Evolutionary conservation across 2,329 filamentous ascomycete species (phyloP).

Genomic region (Neopestalotiopsis clavispora): DNA sequence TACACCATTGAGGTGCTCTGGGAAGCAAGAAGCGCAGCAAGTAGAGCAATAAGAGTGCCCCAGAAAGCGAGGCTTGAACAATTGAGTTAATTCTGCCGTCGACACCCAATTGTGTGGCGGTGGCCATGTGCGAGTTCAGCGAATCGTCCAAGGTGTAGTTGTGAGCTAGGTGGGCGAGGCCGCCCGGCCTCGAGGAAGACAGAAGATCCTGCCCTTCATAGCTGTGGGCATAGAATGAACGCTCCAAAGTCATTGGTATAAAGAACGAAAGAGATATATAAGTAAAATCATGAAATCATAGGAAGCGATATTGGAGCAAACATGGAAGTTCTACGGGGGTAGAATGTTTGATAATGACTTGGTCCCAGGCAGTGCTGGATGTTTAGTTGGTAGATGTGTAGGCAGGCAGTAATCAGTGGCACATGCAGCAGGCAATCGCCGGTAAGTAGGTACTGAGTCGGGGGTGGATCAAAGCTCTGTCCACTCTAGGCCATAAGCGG

Average conservation of each 20-base stretch:
- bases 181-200: not conserved
- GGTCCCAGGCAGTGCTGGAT: not conserved
- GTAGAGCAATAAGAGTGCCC: slow-evolving; percentile 36
- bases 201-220: slow-evolving; percentile 15
- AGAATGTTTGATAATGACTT: not conserved
- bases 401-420: not conserved
- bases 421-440: not conserved
- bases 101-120: slow-evolving; percentile 19
- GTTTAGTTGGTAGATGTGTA: no score
- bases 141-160: not conserved
- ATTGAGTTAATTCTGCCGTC: slow-evolving; percentile 29
- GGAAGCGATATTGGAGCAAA: not conserved
- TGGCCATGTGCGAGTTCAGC: not conserved
- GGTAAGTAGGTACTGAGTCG: not conserved
- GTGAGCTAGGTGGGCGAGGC: not conserved
- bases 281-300: not conserved
- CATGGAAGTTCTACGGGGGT: not conserved
- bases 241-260: not conserved
- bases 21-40: slow-evolving; percentile 30
- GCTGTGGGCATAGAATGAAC: slow-evolving; percentile 7
- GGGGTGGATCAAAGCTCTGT: slow-evolving; percentile 4
- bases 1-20: slow-evolving; percentile 44
- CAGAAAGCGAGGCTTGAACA: slow-evolving; percentile 35
- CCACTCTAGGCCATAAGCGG: not conserved
- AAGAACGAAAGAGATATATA: not conserved